A percentile compares a stretch with the other conserved stretches of the same genome.
Evolutionary conservation across 768 basidiomycete genomes (phyloP).

Genomic region (Suillus hirtellus): DNA sequence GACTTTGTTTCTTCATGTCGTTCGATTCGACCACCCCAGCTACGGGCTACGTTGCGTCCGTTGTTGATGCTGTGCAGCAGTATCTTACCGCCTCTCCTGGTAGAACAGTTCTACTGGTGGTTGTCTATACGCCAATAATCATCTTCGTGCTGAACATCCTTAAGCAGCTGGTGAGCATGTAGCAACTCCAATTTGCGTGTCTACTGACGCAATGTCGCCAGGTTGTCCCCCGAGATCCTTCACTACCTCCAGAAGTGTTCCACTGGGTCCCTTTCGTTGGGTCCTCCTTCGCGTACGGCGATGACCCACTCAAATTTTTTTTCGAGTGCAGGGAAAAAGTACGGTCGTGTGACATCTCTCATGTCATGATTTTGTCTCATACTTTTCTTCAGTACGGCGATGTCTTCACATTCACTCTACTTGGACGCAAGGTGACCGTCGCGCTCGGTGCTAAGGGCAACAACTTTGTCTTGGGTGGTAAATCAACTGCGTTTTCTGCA

Average conservation of each 20-base stretch:
- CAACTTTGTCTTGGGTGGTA: slow-evolving; percentile 93
- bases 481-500: slow-evolving; percentile 87
- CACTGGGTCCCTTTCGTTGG: slow-evolving; percentile 91
- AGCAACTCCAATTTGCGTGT: not conserved
- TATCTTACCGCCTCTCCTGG: slow-evolving; percentile 27
- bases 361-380: not conserved
- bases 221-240: slow-evolving; percentile 67
- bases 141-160: slow-evolving; percentile 73
- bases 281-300: slow-evolving; percentile 86
- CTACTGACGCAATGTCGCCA: slow-evolving; percentile 30
- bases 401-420: slow-evolving; percentile 92
- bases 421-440: slow-evolving; percentile 90
- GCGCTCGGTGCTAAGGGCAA: slow-evolving; percentile 89
- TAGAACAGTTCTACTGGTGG: slow-evolving; percentile 35
- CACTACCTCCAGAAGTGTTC: slow-evolving; percentile 88
- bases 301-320: slow-evolving; percentile 91
- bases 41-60: slow-evolving; percentile 27
- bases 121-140: slow-evolving; percentile 70
- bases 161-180: slow-evolving; percentile 67
- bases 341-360: slow-evolving; percentile 15
- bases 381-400: slow-evolving; percentile 73
- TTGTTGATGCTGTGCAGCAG: slow-evolving; percentile 18
- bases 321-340: slow-evolving; percentile 79
- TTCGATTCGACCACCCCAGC: slow-evolving; percentile 23
- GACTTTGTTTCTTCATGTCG: slow-evolving; percentile 24